Conservation (phyloP, 257 asterid genomes). For the Marsdenia floribunda region DNA sequence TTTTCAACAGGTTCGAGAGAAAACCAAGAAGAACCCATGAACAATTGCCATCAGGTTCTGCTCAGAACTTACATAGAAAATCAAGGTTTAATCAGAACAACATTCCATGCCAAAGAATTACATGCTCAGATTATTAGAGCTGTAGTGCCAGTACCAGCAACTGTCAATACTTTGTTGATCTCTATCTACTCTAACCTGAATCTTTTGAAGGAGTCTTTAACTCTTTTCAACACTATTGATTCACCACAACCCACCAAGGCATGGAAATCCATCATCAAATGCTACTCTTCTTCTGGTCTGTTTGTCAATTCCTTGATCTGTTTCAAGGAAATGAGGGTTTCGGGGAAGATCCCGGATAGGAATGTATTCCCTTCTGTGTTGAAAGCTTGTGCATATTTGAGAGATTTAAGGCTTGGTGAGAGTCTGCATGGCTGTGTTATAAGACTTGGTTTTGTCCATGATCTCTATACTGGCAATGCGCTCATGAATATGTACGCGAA, state of each 20-base stretch:
- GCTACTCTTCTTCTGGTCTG: conserved; percentile 54
- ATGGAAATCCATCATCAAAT: conserved; percentile 72
- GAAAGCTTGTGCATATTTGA: conserved; percentile 57
- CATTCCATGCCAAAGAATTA: conserved; percentile 66
- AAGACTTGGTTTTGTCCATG: conserved; percentile 57
- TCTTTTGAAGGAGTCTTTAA: conserved; percentile 48
- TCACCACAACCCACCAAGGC: conserved; percentile 60
- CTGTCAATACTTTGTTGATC: conserved; percentile 36
- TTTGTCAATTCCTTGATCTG: conserved; percentile 43
- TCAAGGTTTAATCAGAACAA: conserved; percentile 53
- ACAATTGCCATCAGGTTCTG: conserved; percentile 18
- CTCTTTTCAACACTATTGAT: conserved; percentile 39
- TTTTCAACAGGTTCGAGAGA: neutral
- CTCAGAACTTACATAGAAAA: conserved; percentile 28
- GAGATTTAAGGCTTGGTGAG: conserved; percentile 64
- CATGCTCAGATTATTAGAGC: conserved; percentile 74
- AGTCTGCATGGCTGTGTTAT: conserved; percentile 66
- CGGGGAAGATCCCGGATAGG: conserved; percentile 60
- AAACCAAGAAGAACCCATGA: conserved; percentile 24
- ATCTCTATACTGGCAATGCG: conserved; percentile 83
- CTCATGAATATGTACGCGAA: conserved; percentile 83
- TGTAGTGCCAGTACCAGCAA: conserved; percentile 19
- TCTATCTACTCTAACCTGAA: conserved; percentile 64
- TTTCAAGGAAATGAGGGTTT: conserved; percentile 61
- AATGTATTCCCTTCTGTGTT: conserved; percentile 79